Evolutionary conservation across 2,329 filamentous ascomycete genomes (phyloP).

Genomic region (Cladosporium sp.): DNA sequence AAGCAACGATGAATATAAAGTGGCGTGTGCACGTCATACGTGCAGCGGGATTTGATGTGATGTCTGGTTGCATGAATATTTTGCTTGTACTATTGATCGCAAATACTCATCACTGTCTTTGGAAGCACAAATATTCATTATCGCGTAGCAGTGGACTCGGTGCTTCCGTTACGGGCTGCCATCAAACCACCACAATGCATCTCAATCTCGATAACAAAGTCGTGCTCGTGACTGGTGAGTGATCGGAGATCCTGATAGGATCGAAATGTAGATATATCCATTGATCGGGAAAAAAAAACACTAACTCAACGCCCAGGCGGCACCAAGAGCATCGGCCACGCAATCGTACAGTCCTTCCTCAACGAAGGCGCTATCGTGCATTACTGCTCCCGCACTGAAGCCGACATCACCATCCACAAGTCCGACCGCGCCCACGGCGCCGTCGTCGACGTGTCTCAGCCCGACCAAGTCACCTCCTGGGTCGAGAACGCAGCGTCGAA

Average conservation of each 20-base stretch:
- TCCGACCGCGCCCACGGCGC: slow-evolving; percentile 26
- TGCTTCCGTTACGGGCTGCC: not conserved
- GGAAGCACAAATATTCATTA: not conserved
- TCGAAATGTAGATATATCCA: too few species aligned
- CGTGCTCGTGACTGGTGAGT: slow-evolving; percentile 38
- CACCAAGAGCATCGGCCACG: slow-evolving; percentile 35
- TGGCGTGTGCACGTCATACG: slow-evolving; percentile 47
- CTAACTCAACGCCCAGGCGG: slow-evolving; percentile 27
- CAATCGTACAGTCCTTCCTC: slow-evolving; percentile 32
- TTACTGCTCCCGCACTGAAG: slow-evolving; percentile 33
- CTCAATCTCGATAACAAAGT: slow-evolving; percentile 39
- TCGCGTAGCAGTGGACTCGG: not conserved
- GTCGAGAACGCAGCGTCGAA: slow-evolving; percentile 26
- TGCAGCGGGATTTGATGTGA: slow-evolving; percentile 36
- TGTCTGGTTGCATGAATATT: not conserved
- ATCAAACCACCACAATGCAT: slow-evolving; percentile 31
- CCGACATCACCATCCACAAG: slow-evolving; percentile 24
- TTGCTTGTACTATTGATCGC: not conserved
- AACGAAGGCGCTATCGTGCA: slow-evolving; percentile 35
- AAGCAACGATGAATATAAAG: slow-evolving; percentile 5
- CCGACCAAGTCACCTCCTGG: slow-evolving; percentile 26
- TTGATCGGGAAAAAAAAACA: not conserved
- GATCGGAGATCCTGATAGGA: not conserved
- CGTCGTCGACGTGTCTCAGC: slow-evolving; percentile 31
- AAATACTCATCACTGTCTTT: not conserved